phyloP scores from a whole-genome alignment of 495 filamentous ascomycete genomes.

The Penicillium salamii region DNA sequence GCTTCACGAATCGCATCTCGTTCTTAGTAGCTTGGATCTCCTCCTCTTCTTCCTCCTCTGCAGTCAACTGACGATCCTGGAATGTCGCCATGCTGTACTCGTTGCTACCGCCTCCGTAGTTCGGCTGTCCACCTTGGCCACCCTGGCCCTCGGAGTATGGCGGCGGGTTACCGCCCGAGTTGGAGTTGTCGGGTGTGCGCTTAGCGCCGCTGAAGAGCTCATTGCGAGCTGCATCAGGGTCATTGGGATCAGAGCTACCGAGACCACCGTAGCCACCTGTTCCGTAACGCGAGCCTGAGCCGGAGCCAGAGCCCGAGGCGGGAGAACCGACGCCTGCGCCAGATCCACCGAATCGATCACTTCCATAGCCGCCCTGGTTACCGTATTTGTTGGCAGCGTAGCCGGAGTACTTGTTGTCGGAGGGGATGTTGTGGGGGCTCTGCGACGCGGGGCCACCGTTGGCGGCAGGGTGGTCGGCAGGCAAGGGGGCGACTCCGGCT shows the following conservation, averaged over 20 bases:
- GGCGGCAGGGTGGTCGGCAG: constrained; percentile 36
- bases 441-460: constrained; percentile 20
- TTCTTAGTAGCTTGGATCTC: constrained; percentile 66
- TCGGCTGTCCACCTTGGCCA: constrained; percentile 15
- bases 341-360: constrained; percentile 54
- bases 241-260: constrained; percentile 53
- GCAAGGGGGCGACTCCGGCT: constrained; percentile 39
- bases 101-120: constrained; percentile 48
- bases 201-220: constrained; percentile 64
- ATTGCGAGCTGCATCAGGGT: constrained; percentile 58
- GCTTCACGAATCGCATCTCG: constrained; percentile 72
- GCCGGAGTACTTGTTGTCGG: constrained; percentile 49
- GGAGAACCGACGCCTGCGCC: constrained; percentile 26
- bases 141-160: constrained; percentile 39
- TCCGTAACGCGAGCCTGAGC: constrained; percentile 45
- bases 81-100: constrained; percentile 58
- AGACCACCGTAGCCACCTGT: constrained; percentile 74
- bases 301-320: constrained; percentile 10
- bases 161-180: constrained; percentile 34
- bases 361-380: constrained; percentile 62
- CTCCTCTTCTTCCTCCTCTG: constrained; percentile 69
- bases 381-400: constrained; percentile 64
- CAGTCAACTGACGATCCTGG: constrained; percentile 67
- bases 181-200: constrained; percentile 47
- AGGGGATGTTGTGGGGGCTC: constrained; percentile 33